Conservation (phyloP, 176 grass and related monocot species). For the Eleusine coracana region DNA sequence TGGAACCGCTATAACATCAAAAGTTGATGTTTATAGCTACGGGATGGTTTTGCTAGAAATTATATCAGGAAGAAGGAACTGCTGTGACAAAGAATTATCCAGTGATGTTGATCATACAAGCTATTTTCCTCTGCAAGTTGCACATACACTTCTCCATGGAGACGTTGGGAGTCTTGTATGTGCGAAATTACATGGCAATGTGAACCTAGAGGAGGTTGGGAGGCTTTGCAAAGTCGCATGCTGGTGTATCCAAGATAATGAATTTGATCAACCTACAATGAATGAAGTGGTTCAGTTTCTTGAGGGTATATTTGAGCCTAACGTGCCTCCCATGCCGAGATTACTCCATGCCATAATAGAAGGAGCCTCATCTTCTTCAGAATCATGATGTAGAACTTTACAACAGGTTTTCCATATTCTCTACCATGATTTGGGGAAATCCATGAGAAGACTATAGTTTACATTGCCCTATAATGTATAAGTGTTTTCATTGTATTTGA, state of each 20-base stretch:
- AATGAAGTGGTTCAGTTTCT: conserved; percentile 17
- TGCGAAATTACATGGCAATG: neutral
- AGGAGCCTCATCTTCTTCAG: neutral
- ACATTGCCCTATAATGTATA: too few relatives aligned
- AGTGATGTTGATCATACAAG: neutral
- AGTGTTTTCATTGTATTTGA: too few relatives aligned
- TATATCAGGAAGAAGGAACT: neutral
- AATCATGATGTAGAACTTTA: too few relatives aligned
- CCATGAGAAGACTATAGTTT: too few relatives aligned
- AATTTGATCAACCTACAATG: neutral
- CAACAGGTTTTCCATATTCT: too few relatives aligned
- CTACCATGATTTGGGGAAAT: too few relatives aligned
- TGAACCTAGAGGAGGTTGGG: neutral
- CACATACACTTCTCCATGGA: neutral
- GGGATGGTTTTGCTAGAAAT: neutral
- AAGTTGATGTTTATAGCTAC: neutral
- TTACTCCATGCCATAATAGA: neutral
- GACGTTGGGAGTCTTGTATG: conserved; percentile 4
- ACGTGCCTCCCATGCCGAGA: conserved; percentile 5
- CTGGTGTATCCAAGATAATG: neutral
- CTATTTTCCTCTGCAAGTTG: conserved; percentile 18
- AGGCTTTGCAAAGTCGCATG: conserved; percentile 1
- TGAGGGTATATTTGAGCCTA: neutral
- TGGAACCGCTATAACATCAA: neutral
- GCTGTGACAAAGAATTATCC: neutral